phyloP scores from a whole-genome alignment of 306 rosid species.

The cucumber (Cucumis sativus) region DNA sequence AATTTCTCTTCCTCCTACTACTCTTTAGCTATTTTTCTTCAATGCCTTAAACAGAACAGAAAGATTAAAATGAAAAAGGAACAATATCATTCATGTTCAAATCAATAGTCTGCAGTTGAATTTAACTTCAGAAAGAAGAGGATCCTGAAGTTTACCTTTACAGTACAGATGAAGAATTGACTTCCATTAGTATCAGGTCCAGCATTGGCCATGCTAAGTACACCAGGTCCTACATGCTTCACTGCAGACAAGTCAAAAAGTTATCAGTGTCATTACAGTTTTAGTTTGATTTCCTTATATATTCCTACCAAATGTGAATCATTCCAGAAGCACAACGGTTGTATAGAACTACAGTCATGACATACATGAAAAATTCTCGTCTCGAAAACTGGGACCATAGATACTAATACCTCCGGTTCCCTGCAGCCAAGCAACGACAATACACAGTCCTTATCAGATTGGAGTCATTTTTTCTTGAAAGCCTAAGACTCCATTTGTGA shows the following conservation, averaged over 20 bases:
- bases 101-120: background rate
- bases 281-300: background rate
- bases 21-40: background rate
- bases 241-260: slow-evolving; percentile 38
- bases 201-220: slow-evolving; percentile 95
- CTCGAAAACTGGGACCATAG: slow-evolving; percentile 67
- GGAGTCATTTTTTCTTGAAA: background rate
- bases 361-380: slow-evolving; percentile 74
- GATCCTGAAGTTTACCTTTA: slow-evolving; percentile 38
- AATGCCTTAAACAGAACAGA: background rate
- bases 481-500: background rate
- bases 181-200: slow-evolving; percentile 88
- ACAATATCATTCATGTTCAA: background rate
- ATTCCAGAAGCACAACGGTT: background rate
- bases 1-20: background rate
- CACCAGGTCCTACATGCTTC: slow-evolving; percentile 88
- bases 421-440: slow-evolving; percentile 28
- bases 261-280: background rate
- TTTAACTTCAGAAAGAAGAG: background rate
- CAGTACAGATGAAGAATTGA: slow-evolving; percentile 82
- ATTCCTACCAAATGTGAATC: background rate
- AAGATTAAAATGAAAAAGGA: background rate
- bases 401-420: slow-evolving; percentile 91
- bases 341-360: slow-evolving; percentile 5
- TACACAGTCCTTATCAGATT: background rate